phyloP scores from a whole-genome alignment of 2,329 filamentous ascomycete genomes.

The Peltaster fructicola region DNA sequence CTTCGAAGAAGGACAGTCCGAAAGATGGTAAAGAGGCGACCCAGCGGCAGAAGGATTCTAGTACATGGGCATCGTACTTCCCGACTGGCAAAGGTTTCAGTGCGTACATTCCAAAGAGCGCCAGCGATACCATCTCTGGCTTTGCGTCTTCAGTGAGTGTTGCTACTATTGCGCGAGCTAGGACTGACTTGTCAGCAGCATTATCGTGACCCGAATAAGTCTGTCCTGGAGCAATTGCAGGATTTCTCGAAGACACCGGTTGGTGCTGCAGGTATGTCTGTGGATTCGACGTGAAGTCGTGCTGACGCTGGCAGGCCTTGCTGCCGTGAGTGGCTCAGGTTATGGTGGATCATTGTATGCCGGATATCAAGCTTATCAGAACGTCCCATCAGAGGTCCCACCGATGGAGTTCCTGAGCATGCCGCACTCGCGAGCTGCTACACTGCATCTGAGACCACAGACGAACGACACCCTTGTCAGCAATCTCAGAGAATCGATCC shows the following conservation, averaged over 20 bases:
- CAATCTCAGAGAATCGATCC: slow-evolving; percentile 28
- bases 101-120: slow-evolving; percentile 28
- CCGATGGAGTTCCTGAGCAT: slow-evolving; percentile 31
- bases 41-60: slow-evolving; percentile 18
- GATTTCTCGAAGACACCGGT: slow-evolving; percentile 34
- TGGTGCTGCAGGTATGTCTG: slow-evolving; percentile 26
- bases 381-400: slow-evolving; percentile 18
- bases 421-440: slow-evolving; percentile 25
- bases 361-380: slow-evolving; percentile 30
- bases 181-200: slow-evolving; percentile 13
- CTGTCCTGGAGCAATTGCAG: slow-evolving; percentile 31
- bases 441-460: slow-evolving; percentile 24
- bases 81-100: slow-evolving; percentile 30
- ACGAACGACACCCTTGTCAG: slow-evolving; percentile 26
- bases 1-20: slow-evolving; percentile 9
- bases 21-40: slow-evolving; percentile 12
- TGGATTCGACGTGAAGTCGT: no score
- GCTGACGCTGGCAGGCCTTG: no score
- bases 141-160: slow-evolving; percentile 23
- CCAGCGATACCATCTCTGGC: slow-evolving; percentile 22
- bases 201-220: slow-evolving; percentile 29
- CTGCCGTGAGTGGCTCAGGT: slow-evolving; percentile 29
- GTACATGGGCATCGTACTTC: slow-evolving; percentile 30
- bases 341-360: slow-evolving; percentile 31
- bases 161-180: neutral